Base-by-base conservation (phyloP, 2,329 filamentous ascomycete species). In the Basipetospora chlamydospora region DNA sequence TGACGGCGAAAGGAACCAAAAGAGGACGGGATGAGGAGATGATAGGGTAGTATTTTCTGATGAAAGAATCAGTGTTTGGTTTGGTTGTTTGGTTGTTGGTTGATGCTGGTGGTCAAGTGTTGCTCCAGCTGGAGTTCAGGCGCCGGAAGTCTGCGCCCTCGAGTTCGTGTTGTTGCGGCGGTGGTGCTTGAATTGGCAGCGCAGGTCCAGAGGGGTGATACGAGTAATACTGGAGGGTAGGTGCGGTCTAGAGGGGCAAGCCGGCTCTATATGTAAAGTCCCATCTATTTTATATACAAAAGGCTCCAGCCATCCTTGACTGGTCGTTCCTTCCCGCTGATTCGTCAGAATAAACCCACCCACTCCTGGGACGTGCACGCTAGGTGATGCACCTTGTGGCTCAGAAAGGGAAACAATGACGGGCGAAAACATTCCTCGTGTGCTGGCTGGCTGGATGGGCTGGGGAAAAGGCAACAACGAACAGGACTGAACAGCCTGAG, bases 281-380 rank as follows among this genome's bases (percentile, higher is more conserved):
- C 53, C 49, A 60, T 54, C 57, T 59, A 56, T 61, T 60, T 60
- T 61, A 61, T 61, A 61, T 57, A 59, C 48, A 49, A 44, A n/a
- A 48, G 45, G 48, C 44, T 46, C 42, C 20, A 18, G 17, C 30
- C 13, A 33, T 34, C 18, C 21, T 30, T 13, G 26, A 21, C 21
- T 26, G 23, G 21, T 34, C 6, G 15, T 23, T 40, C 20, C 23
- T 22, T 33, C 18, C 18, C 21, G 33, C 11, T 37, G 23, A 37
- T 37, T 37, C 35, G 35, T 18, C 28, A 31, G 26, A 25, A 3
- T 15, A 21, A 23, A 33, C 37, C 35, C 35, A 37, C 35, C 4
- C 9, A 4, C 8, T n/a, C 16, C 15, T 37, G 35, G 35, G 22
- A 37, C 35, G 35, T 37, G 35, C 35, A n/a, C n/a, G n/a, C n/a